Base-by-base conservation (phyloP, 179 eudicot species). In the Nepenthes alata region DNA sequence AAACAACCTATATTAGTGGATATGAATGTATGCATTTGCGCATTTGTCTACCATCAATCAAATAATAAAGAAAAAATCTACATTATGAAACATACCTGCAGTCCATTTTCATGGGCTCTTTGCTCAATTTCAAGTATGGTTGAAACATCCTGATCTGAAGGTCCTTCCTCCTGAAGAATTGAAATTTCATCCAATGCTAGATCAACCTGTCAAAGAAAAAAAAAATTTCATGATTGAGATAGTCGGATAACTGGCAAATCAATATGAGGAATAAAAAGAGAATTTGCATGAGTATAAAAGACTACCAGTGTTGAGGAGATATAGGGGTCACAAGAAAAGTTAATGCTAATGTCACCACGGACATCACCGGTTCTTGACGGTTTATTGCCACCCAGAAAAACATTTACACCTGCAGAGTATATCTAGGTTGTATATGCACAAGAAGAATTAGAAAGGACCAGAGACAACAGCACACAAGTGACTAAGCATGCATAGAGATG, bases 51-150 rank as follows among this genome's bases (percentile, higher is more conserved):
- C 25, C 25, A 25, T 25, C 25, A 38, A 57, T 3, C 44, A 39
- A 8, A 41, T n/a, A 4, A 15, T 7, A 4, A 15, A 10, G 15
- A n/a, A 13, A 16, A 11, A 2, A 39, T 37, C 25, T 25, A 25
- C 25, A 25, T 12, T 16, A 6, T 61, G 51, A 66, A 45, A 52
- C 5, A 34, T 55, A 82, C 97, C 91, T 89, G 97, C 68, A 84
- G 69, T 70, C 95, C 97, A 80, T 89, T 87, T 74, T 89, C 97
- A 81, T 89, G 89, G 58, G 91, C 89, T 72, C 97, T 83, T 63
- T 83, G 97, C 68, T 89, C 97, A 68, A 89, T 87, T 75, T 89
- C 97, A 73, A 89, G 91, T 48, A 89, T 68, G 63, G 87, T 57
- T 47, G 74, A 81, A 37, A 87, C 80, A 80, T 89, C 97, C 66